Evolutionary conservation across 805 yeast species (phyloP), one percentile per base, ranked within the genome.

Genomic region (Brettanomyces naardenensis): DNA sequence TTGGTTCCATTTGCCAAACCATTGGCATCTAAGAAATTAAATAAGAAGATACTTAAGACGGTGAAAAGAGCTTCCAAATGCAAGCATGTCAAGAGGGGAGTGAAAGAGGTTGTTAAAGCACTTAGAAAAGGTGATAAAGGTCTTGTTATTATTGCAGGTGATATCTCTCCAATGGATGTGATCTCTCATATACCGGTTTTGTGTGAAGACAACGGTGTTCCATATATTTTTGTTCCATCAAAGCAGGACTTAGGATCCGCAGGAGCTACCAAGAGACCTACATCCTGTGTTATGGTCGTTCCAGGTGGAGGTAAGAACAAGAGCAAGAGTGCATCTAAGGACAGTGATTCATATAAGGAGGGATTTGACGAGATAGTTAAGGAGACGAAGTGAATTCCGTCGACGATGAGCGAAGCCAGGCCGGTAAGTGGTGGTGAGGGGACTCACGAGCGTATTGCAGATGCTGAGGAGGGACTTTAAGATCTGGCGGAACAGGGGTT

Each of bases 191-290:
- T 92, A 40, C 99, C 99, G 39, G 97, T 94, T 34, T 74, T 92
- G 45, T 92, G 98, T 68, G 98, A 92, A 68, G 99, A 92, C 61
- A 69, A 75, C 46, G 66, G 83, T 34, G 97, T 92, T 35, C 97
- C 97, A 55, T 94, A 70, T 58, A 74, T 90, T 30, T 92, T 92
- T 64, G 77, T 92, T 45, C 98, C 98, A 54, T 88, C 97, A 36
- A 92, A 92, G 67, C 97, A 92, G 69, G 97, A 92, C 59, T 75
- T 92, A 49, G 99, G 99, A 26, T 84, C 95, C 46, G 98, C 99
- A 19, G 97, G 97, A 58, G 95, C 97, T 44, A 92, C 98, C 41
- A 92, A 92, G 72, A 83, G 99, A 73, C 97, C 98, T 51, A 92
- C 99, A 28, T 87, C 97, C 28, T 89, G 95, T 62, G 95, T 92